Evolutionary conservation across 805 yeast genomes (phyloP), one percentile per base, ranked within the genome.

Genomic region (Sporopachydermia lactativora): DNA sequence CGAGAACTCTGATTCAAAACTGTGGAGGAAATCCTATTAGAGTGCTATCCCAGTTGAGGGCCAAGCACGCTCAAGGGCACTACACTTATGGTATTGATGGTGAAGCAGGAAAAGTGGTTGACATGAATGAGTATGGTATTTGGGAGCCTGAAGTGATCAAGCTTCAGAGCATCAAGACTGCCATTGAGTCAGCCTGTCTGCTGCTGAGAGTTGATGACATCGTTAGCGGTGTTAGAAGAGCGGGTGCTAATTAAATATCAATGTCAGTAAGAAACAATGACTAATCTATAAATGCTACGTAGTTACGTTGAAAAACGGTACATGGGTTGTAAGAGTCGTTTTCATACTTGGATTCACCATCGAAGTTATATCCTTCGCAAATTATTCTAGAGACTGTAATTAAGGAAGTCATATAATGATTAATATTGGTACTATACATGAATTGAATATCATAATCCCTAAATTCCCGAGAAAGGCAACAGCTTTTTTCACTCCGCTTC

Each of bases 81-180:
- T 68, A 68, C 55, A 81, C 95, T 1, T 81, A 68, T 61, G 99
- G 99, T 56, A 76, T 92, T 44, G 95, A 92, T 58, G 99, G 99
- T 49, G 95, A 89, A 49, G 67, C 70, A 44, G 98, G 98, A 49
- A 85, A 82, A 62, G 73, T 92, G 43, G 96, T 83, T 18, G 96
- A 92, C 58, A 92, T 92, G 99, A 75, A 81, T 48, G 80, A 75
- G 18, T 89, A 86, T 60, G 98, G 99, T 18, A 81, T 92, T 48
- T 92, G 98, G 98, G 99, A 92, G 66, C 99, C 99, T 15, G 96
- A 89, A 65, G 96, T 84, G 39, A 84, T 92, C 62, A 92, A 92
- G 65, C 94, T 83, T 58, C 99, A 92, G 66, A 80, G 94, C 48
- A 80, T 89, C 50, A 92, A 92, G 68, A 92, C 98, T n/a, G 95